phyloP scores from a whole-genome alignment of 2,329 filamentous ascomycete species.

The Anisogramma anomala region DNA sequence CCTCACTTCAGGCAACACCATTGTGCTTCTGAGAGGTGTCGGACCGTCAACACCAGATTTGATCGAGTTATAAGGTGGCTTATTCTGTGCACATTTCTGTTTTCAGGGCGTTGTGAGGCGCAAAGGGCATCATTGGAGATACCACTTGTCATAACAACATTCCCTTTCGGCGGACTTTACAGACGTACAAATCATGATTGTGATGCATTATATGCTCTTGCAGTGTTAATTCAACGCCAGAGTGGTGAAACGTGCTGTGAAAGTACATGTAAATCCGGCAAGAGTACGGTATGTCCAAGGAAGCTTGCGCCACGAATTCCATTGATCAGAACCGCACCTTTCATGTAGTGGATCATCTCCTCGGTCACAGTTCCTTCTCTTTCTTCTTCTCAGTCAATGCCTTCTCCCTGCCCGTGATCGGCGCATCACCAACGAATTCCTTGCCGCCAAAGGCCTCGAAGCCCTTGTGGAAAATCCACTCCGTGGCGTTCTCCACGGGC shows the following conservation, averaged over 20 bases:
- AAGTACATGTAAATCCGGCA: background rate
- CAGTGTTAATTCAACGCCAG: background rate
- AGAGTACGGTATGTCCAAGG: too few relatives aligned
- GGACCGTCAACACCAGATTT: constrained; percentile 60
- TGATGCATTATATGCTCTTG: background rate
- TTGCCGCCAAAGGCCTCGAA: constrained; percentile 62
- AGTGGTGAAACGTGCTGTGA: constrained; percentile 1
- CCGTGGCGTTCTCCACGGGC: constrained; percentile 82
- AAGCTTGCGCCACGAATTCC: too few relatives aligned
- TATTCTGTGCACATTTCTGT: too few relatives aligned
- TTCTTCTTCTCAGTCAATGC: constrained; percentile 31
- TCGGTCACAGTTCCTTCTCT: constrained; percentile 31
- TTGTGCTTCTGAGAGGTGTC: constrained; percentile 78
- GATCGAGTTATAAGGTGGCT: constrained; percentile 39
- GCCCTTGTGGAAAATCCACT: constrained; percentile 77
- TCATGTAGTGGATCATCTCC: too few relatives aligned
- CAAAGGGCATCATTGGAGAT: background rate
- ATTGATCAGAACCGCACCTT: too few relatives aligned
- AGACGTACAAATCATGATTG: too few relatives aligned
- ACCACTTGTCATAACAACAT: background rate
- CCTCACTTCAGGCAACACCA: constrained; percentile 73
- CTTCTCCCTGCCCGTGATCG: constrained; percentile 41
- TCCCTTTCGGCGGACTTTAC: background rate
- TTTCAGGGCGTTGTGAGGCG: background rate
- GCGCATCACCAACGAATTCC: constrained; percentile 42